These are phyloP conservation scores for Blastocystis sp. DNA, from an alignment of 352 stramenopile genomes.

Conservation along the genomic window DNA sequence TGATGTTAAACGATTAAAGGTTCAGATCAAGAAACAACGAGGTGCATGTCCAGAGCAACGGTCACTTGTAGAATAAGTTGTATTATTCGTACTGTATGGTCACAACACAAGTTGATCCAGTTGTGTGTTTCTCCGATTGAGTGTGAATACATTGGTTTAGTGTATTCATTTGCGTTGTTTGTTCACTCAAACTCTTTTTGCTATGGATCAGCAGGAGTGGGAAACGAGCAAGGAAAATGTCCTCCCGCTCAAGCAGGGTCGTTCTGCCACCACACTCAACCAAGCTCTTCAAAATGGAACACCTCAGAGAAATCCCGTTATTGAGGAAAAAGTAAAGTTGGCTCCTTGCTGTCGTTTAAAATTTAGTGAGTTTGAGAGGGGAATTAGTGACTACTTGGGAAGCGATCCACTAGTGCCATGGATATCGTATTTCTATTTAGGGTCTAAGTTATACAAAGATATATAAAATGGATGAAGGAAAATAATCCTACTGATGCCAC, in stretches of 20 bases:
- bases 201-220: constrained; percentile 36
- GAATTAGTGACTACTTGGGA: constrained; percentile 11
- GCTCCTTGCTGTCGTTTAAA: not conserved
- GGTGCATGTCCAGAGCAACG: not conserved
- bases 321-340: not conserved
- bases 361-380: not conserved
- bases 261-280: constrained; percentile 5
- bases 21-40: constrained; percentile 83
- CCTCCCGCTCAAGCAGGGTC: constrained; percentile 11
- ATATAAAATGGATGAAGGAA: constrained; percentile 59
- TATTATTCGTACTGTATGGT: not conserved
- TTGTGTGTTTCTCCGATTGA: not conserved
- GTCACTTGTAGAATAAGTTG: not conserved
- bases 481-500: constrained; percentile 7
- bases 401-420: constrained; percentile 15
- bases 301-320: not conserved
- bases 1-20: constrained; percentile 91
- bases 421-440: not conserved
- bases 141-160: not conserved
- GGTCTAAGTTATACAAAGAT: not conserved
- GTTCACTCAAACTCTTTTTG: not conserved
- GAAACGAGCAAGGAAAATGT: constrained; percentile 58
- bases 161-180: not conserved
- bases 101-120: not conserved
- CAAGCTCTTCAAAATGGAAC: not conserved